Conservation (phyloP, 164 flowering plant species). For the Vitis labrusca region DNA sequence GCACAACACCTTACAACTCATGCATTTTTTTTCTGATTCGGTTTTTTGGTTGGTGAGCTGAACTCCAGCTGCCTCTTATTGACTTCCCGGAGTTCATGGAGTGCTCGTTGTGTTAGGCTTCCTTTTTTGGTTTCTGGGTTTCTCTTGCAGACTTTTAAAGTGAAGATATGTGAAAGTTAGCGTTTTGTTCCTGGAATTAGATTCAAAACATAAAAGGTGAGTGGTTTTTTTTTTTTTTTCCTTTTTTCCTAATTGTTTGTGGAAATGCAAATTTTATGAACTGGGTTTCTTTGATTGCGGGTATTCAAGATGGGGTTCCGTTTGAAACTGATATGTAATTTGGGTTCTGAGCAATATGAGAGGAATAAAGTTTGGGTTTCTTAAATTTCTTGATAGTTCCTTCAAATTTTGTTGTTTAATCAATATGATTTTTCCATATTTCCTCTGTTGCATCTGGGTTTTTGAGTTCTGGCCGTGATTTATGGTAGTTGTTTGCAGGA, state of each 20-base stretch:
- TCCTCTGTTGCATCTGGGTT: too few relatives aligned
- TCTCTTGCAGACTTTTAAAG: neutral
- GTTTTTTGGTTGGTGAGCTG: conserved; percentile 32
- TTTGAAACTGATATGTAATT: too few relatives aligned
- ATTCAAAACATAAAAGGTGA: conserved; percentile 5
- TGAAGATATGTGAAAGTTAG: neutral
- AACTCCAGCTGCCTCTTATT: conserved; percentile 41
- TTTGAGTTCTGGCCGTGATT: too few relatives aligned
- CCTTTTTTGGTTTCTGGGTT: conserved; percentile 10
- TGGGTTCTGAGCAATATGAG: too few relatives aligned
- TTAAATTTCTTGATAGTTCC: too few relatives aligned
- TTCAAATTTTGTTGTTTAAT: too few relatives aligned
- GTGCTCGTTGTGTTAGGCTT: conserved; percentile 24
- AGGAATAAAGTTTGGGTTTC: too few relatives aligned
- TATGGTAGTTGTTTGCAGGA: too few relatives aligned
- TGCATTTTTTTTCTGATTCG: neutral
- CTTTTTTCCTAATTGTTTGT: neutral
- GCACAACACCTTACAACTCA: neutral
- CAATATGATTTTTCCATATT: too few relatives aligned
- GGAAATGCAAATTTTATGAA: neutral
- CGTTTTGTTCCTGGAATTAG: neutral
- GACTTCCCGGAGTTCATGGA: conserved; percentile 40
- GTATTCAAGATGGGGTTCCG: too few relatives aligned
- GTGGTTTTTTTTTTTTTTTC: neutral
- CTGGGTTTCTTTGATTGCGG: neutral